Evolutionary conservation across 768 basidiomycete genomes (phyloP).

Genomic region (Kwoniella dendrophila): DNA sequence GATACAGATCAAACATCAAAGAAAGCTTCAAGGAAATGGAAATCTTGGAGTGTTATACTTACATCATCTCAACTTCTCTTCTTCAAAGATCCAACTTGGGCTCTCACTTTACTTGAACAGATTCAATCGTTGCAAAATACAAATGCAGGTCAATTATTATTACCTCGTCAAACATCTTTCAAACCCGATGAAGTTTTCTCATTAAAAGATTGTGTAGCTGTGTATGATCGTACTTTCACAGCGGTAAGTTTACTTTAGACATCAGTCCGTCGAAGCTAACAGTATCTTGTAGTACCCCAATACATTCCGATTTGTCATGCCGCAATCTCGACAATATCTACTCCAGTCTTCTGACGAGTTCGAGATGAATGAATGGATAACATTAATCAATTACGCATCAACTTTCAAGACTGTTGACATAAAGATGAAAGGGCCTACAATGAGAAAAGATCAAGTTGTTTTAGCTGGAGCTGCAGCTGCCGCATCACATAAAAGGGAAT

Average conservation of each 20-base stretch:
- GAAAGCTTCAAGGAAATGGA: slow-evolving; percentile 86
- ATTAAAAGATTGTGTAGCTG: slow-evolving; percentile 74
- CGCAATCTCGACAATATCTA: slow-evolving; percentile 77
- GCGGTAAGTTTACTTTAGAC: slow-evolving; percentile 63
- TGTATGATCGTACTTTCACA: slow-evolving; percentile 74
- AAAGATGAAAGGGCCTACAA: slow-evolving; percentile 72
- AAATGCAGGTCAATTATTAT: slow-evolving; percentile 34
- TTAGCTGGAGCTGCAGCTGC: slow-evolving; percentile 84
- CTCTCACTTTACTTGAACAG: slow-evolving; percentile 48
- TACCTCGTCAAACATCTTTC: slow-evolving; percentile 57
- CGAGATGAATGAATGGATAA: slow-evolving; percentile 88
- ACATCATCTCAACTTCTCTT: slow-evolving; percentile 89
- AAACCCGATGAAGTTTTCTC: slow-evolving; percentile 85
- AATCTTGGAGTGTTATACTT: slow-evolving; percentile 76
- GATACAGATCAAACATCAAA: slow-evolving; percentile 75
- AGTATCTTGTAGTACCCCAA: slow-evolving; percentile 62
- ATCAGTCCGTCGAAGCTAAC: background rate
- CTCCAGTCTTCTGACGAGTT: slow-evolving; percentile 70
- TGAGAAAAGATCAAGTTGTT: slow-evolving; percentile 71
- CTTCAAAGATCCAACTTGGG: slow-evolving; percentile 62
- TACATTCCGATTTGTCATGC: slow-evolving; percentile 75
- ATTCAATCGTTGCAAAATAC: slow-evolving; percentile 11
- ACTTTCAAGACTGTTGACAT: slow-evolving; percentile 84
- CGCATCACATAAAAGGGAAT: slow-evolving; percentile 70
- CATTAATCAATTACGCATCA: slow-evolving; percentile 89